Base-by-base conservation (phyloP, 495 filamentous ascomycete genomes). In the Trypethelium eluteriae region DNA sequence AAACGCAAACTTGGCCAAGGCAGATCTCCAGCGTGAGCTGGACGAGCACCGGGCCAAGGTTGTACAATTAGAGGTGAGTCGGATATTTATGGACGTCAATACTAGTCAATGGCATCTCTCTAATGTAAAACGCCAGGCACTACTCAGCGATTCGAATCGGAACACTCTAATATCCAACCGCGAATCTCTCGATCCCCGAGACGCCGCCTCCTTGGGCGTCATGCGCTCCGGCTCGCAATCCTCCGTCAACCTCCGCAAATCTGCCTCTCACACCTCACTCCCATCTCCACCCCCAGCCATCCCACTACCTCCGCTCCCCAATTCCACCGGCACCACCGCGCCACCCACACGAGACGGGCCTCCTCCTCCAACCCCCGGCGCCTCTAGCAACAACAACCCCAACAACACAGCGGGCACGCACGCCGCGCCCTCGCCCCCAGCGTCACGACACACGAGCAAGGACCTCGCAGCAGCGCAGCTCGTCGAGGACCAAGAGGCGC, bases 401-500 rank as follows among this genome's bases (percentile, higher is more conserved):
- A 12, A 38, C 66, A 11, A 53, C 70, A 9, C 75, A 57, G 65
- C 78, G 69, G 72, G 76, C 75, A 68, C 79, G n/a, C 73, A 79
- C 66, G 72, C 82, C 18, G 74, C 79, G 36, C 81, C 80, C 41
- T 78, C 79, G 56, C 68, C 79, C 65, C 74, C 81, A 44, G 77
- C 79, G 62, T 78, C 77, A 1, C 87, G 91, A 6, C 91, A 91
- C 65, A 81, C 86, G 16, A 92, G 88, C 80, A 95, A 93, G 70
- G 93, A 97, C 70, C 82, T 93, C 66, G 86, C 84, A 62, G 80
- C 82, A 61, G 81, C 82, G 38, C 89, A 92, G 68, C 84, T 90
- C 62, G 86, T 90, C 73, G 93, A 98, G 70, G 94, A 98, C 69
- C 92, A 96, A 74, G 95, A 98, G 76, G 87, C 89, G 47, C 93